Evolutionary conservation across 2,329 filamentous ascomycete species (phyloP).

Genomic region (Lachnellula hyalina): DNA sequence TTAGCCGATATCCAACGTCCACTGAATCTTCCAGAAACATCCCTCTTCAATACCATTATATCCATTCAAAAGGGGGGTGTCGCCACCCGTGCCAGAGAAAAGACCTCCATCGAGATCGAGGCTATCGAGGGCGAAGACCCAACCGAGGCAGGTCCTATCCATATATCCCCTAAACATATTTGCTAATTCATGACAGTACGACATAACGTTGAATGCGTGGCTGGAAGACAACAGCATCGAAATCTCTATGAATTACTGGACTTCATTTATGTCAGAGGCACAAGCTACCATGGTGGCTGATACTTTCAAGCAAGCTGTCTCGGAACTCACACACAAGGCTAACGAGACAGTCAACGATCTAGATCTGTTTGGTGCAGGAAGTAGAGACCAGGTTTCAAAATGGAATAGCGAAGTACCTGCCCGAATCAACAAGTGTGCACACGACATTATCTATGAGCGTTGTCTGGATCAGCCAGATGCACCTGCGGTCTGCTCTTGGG

Average conservation of each 20-base stretch:
- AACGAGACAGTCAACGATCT: neutral
- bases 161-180: neutral
- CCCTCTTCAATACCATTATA: conserved; percentile 7
- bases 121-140: conserved; percentile 1
- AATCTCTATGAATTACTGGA: neutral
- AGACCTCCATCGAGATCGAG: neutral
- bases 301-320: neutral
- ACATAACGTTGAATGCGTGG: neutral
- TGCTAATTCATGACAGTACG: neutral
- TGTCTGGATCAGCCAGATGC: neutral
- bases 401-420: neutral
- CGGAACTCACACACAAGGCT: neutral
- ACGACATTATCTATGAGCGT: neutral
- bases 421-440: neutral
- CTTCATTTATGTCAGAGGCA: neutral
- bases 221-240: neutral
- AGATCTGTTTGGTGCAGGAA: neutral
- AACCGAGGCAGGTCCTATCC: neutral
- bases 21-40: conserved; percentile 1
- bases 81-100: neutral
- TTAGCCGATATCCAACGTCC: conserved; percentile 7
- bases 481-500: conserved; percentile 17
- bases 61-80: neutral
- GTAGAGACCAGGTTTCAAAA: neutral
- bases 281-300: neutral